Conservation (phyloP, 768 basidiomycete species). For the Trametes gibbosa region DNA sequence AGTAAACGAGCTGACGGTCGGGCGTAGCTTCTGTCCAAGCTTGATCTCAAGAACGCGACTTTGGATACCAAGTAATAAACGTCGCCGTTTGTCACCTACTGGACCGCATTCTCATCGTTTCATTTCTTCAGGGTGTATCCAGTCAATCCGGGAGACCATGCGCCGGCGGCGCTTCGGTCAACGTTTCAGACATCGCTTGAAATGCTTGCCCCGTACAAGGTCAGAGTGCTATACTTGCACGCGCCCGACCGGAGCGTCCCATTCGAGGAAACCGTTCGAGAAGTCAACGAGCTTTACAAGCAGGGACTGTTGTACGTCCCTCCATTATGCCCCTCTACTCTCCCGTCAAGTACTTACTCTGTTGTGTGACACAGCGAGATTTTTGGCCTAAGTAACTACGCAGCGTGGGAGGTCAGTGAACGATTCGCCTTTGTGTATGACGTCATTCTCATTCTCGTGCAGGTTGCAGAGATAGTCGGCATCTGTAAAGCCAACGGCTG, state of each 20-base stretch:
- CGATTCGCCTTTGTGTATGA: background rate
- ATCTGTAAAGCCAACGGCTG: conserved; percentile 56
- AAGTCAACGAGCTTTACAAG: conserved; percentile 52
- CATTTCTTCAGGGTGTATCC: conserved; percentile 39
- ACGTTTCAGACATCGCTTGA: conserved; percentile 47
- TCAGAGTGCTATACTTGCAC: conserved; percentile 55
- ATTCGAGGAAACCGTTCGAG: conserved; percentile 53
- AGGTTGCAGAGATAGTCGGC: conserved; percentile 57
- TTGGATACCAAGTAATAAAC: conserved; percentile 50
- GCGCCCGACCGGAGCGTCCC: conserved; percentile 57
- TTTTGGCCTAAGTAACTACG: conserved; percentile 63
- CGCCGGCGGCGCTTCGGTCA: conserved; percentile 39
- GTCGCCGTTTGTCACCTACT: background rate
- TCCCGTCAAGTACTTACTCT: too few relatives aligned
- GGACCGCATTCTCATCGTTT: background rate
- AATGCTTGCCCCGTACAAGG: conserved; percentile 43
- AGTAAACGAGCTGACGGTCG: background rate
- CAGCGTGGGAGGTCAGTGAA: conserved; percentile 48
- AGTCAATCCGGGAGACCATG: conserved; percentile 40
- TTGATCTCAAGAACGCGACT: conserved; percentile 39
- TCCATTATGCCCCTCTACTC: too few relatives aligned
- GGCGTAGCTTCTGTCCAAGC: conserved; percentile 37
- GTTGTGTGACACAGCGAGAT: conserved; percentile 38
- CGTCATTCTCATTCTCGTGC: background rate
- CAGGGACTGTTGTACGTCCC: conserved; percentile 51